phyloP scores from a whole-genome alignment of 2,329 filamentous ascomycete species.

The Stagonosporopsis tanaceti region DNA sequence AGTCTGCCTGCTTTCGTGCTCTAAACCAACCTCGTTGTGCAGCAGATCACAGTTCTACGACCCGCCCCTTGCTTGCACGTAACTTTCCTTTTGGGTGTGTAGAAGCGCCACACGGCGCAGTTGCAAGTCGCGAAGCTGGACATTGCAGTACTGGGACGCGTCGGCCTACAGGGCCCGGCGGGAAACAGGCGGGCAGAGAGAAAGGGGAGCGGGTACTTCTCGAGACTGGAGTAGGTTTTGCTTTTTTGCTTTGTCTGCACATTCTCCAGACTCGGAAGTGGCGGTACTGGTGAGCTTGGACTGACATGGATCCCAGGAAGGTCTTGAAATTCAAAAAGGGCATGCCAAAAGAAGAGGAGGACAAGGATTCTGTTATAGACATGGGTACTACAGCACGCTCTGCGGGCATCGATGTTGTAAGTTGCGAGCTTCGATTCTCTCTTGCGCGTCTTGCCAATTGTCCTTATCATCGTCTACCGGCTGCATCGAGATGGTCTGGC shows the following conservation, averaged over 20 bases:
- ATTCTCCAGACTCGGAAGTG: neutral
- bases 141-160: neutral
- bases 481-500: neutral
- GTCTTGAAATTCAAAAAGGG: conserved; percentile 14
- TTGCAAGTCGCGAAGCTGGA: conserved; percentile 10
- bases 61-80: neutral
- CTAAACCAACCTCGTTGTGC: neutral
- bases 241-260: neutral
- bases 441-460: neutral
- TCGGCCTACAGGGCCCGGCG: conserved; percentile 7
- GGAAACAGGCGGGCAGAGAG: conserved; percentile 4
- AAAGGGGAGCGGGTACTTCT: conserved; percentile 15
- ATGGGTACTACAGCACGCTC: neutral
- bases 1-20: neutral
- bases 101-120: neutral
- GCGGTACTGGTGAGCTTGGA: neutral
- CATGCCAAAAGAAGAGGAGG: neutral
- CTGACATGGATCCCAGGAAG: conserved; percentile 8
- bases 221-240: conserved; percentile 8
- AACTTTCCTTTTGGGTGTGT: neutral
- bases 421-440: conserved; percentile 1
- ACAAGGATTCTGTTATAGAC: neutral
- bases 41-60: neutral
- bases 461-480: neutral
- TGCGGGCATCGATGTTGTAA: conserved; percentile 26